Evolutionary conservation across 805 yeast species (phyloP).

Genomic region (Hanseniaspora jakobsenii): DNA sequence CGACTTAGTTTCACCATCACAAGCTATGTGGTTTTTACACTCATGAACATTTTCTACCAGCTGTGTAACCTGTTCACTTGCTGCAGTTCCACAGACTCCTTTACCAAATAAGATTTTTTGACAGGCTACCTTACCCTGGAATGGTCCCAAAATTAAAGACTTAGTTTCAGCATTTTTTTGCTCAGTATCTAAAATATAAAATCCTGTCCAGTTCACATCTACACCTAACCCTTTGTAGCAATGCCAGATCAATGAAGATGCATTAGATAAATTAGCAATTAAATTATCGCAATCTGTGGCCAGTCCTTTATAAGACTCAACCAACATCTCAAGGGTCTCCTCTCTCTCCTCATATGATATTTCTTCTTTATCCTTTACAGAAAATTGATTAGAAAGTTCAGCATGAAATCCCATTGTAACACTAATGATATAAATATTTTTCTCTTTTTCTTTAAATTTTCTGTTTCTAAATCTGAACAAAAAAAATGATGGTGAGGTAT

Average conservation of each 20-base stretch:
- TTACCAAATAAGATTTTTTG: conserved; percentile 64
- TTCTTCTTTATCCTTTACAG: neutral
- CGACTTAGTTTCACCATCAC: conserved; percentile 89
- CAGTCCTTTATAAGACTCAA: conserved; percentile 55
- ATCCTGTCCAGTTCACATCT: conserved; percentile 86
- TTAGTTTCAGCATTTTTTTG: conserved; percentile 19
- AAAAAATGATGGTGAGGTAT: too few relatives aligned
- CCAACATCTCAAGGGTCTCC: conserved; percentile 42
- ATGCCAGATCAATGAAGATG: conserved; percentile 79
- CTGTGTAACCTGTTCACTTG: conserved; percentile 46
- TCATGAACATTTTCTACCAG: conserved; percentile 63
- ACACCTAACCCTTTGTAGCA: conserved; percentile 53
- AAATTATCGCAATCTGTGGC: conserved; percentile 56
- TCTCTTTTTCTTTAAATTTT: neutral
- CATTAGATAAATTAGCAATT: conserved; percentile 82
- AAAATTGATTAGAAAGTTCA: conserved; percentile 10
- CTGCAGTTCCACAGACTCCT: conserved; percentile 92
- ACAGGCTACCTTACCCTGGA: conserved; percentile 94
- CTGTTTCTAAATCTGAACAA: too few relatives aligned
- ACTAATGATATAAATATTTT: too few relatives aligned
- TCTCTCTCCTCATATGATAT: conserved; percentile 5
- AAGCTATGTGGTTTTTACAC: conserved; percentile 90
- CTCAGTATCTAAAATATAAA: conserved; percentile 42
- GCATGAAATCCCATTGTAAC: conserved; percentile 15
- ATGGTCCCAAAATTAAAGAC: conserved; percentile 73